Percentiles rank a stretch among this genome's conserved stretches.
phyloP scores from a whole-genome alignment of 1,139 yeast genomes.

The Diutina catenulata region DNA sequence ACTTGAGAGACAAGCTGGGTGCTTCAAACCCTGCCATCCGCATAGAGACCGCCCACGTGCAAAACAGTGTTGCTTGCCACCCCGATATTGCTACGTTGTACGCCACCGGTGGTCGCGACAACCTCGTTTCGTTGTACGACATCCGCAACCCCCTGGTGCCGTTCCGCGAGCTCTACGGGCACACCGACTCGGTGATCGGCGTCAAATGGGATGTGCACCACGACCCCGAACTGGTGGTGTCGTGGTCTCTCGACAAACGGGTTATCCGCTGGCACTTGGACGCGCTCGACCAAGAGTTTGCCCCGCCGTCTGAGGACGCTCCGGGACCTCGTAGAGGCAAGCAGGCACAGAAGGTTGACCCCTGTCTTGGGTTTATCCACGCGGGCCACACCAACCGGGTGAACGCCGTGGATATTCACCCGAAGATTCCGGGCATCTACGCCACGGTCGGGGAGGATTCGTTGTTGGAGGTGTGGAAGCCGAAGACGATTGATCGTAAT shows the following conservation, averaged over 20 bases:
- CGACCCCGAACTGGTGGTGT: slow-evolving; percentile 26
- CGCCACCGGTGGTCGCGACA: slow-evolving; percentile 46
- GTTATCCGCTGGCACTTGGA: slow-evolving; percentile 40
- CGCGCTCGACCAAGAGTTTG: slow-evolving; percentile 32
- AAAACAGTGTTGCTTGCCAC: slow-evolving; percentile 39
- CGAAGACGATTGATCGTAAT: slow-evolving; percentile 27
- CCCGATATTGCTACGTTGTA: slow-evolving; percentile 31
- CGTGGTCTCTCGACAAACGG: slow-evolving; percentile 41
- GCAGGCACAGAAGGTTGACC: slow-evolving; percentile 34
- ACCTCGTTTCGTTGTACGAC: slow-evolving; percentile 37
- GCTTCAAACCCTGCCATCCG: background rate
- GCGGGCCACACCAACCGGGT: slow-evolving; percentile 49
- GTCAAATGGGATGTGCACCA: slow-evolving; percentile 24
- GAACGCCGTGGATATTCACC: slow-evolving; percentile 40
- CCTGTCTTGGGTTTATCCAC: slow-evolving; percentile 47
- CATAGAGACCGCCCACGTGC: slow-evolving; percentile 25
- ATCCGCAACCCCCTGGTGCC: slow-evolving; percentile 36
- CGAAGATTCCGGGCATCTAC: slow-evolving; percentile 26
- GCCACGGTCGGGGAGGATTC: slow-evolving; percentile 43
- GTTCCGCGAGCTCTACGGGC: slow-evolving; percentile 38
- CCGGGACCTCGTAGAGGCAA: slow-evolving; percentile 15
- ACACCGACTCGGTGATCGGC: slow-evolving; percentile 30
- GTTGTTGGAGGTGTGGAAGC: slow-evolving; percentile 43
- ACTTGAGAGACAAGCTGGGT: slow-evolving; percentile 39
- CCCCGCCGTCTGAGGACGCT: slow-evolving; percentile 19